A percentile compares a stretch with the other conserved stretches of the same genome.
Conservation (phyloP, 1,284 basidiomycete species). For the Sporisorium reilianum region DNA sequence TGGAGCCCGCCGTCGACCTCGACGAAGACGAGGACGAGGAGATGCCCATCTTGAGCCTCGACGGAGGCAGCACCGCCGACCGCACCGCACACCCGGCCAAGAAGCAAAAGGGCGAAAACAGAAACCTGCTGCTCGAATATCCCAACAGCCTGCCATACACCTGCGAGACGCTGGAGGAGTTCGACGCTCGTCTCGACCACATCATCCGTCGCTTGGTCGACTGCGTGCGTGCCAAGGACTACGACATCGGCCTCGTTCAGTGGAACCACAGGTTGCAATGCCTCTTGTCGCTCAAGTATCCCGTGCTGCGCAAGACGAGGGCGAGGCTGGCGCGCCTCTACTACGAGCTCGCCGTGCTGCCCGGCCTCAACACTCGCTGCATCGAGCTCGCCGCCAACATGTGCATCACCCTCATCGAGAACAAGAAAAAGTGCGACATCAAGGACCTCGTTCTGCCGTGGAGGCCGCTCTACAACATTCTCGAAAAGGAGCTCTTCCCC, state of each 20-base stretch:
- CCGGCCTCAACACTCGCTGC: slow-evolving; percentile 80
- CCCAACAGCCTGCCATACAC: slow-evolving; percentile 77
- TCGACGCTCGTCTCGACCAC: slow-evolving; percentile 83
- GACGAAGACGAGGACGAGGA: slow-evolving; percentile 54
- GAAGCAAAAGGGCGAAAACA: slow-evolving; percentile 43
- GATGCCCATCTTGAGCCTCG: slow-evolving; percentile 39
- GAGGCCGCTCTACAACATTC: slow-evolving; percentile 84
- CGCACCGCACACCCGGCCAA: slow-evolving; percentile 23
- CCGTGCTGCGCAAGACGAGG: slow-evolving; percentile 74
- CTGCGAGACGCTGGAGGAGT: slow-evolving; percentile 82
- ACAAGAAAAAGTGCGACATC: slow-evolving; percentile 81
- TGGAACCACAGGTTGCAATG: slow-evolving; percentile 70
- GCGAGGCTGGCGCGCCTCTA: slow-evolving; percentile 83
- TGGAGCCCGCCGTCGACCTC: slow-evolving; percentile 56
- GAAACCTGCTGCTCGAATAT: slow-evolving; percentile 61
- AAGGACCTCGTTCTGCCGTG: slow-evolving; percentile 88
- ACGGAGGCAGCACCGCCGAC: slow-evolving; percentile 16
- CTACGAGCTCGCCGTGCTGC: slow-evolving; percentile 81
- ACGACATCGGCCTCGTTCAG: slow-evolving; percentile 73
- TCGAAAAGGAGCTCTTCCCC: slow-evolving; percentile 84
- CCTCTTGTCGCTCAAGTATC: slow-evolving; percentile 69
- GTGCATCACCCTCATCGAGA: slow-evolving; percentile 80
- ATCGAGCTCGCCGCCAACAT: slow-evolving; percentile 80
- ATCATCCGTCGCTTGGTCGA: slow-evolving; percentile 81
- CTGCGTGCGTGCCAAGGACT: slow-evolving; percentile 81